Evolutionary conservation across 2,329 filamentous ascomycete species (phyloP), one percentile per base, ranked within the genome.

Genomic region (Aquanectria penicillioides): DNA sequence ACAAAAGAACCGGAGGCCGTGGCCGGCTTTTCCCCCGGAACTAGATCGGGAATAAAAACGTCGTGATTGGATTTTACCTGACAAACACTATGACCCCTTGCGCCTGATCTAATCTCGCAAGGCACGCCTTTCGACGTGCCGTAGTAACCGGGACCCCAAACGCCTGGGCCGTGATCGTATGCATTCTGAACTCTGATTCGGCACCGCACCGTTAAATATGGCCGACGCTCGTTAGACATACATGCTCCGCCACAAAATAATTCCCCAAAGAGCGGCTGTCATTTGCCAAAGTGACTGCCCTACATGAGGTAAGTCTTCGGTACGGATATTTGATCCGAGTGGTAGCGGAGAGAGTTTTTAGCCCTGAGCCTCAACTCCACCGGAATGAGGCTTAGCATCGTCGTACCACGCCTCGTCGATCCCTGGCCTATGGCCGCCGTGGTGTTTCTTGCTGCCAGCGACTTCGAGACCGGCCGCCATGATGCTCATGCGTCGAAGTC

Each of bases 401-500:
- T 75, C 74, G 41, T 68, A 75, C 75, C 75, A 78, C 33, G 69
- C 61, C 26, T 77, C 76, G 10, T 76, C 70, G 12, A 71, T 52
- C 8, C 61, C 54, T 9, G 57, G 29, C n/a, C 34, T 50, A 38
- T 47, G 57, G 6, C 50, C 28, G 2, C 52, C 33, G 22, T 62
- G 61, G 12, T 59, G 38, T 48, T 68, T 71, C 61, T 69, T 73
- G 7, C 34, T 48, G 13, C 67, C 65, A 3, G 62, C 49, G 9
- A 94, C 83, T 64, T 96, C 92, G 23, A 97, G 80, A 7, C 92
- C 90, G 0, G 92, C 90, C 23, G 89, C 85, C 5, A 89, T 75
- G 59, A 97, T 85, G 65, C 90, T 93, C 70, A 97, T 88, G 41
- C 90, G 87, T 49, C 94, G 82, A 49, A 98, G 81, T 37, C 92